Evolutionary conservation across 441 rosid species (phyloP), one percentile per base, ranked within the genome.

Genomic region (Jatropha multifida): DNA sequence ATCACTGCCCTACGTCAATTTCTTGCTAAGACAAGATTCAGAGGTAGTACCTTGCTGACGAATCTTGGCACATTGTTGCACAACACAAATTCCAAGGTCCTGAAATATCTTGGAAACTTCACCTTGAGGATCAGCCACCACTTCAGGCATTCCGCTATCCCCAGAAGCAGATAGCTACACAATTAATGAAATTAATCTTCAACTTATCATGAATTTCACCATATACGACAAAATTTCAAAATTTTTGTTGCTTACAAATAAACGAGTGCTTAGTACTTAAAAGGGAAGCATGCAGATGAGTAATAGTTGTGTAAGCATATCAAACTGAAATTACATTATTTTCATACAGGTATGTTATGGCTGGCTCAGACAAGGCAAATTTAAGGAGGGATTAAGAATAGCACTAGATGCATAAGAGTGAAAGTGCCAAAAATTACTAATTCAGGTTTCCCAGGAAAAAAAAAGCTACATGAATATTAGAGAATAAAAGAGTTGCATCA

Each of bases 51-150:
- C 99, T 89, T 94, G 98, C 77, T 89, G 97, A 68, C 98, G 97
- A 81, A 93, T 95, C 86, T 93, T 95, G 74, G 98, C 97, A 67
- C 98, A 93, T 79, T 95, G 99, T 84, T 92, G 97, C 68, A 95
- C 99, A 10, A 93, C 88, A 56, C 97, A 95, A 51, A 91, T 87
- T 71, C 99, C 99, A n/a, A 93, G 96, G 54, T 90, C 82, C 81
- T 95, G 99, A 84, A 93, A 95, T 32, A 84, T 91, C 84, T 81
- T 80, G 44, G 99, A 85, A 76, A 93, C 97, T 61, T 89, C 97
- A 74, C 99, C 96, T 80, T 81, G 87, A 82, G 99, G 99, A 85
- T 95, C 96, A 68, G 94, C 87, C 48, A 83, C 99, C 42, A 90
- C 98, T 81, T 95, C 98, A 51, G 98, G 99, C 60, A 76, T 85